Percentiles rank a stretch among this genome's conserved stretches.
Conservation (phyloP, 192 early-diverging fungal genomes). For the Spizellomyces punctatus region DNA sequence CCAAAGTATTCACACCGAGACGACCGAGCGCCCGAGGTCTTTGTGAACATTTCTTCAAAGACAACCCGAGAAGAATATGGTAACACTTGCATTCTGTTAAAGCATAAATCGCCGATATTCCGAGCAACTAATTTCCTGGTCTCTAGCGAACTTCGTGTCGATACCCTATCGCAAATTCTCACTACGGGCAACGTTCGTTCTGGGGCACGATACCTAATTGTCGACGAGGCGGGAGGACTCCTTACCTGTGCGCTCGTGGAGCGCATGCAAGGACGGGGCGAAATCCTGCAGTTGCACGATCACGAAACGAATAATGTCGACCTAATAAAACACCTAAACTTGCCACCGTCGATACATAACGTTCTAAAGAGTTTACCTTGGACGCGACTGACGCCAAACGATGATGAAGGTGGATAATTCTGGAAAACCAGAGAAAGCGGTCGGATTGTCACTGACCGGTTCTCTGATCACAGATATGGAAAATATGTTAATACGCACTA, state of each 20-base stretch:
- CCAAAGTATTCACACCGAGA: slow-evolving; percentile 77
- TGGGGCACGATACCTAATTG: slow-evolving; percentile 67
- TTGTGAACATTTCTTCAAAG: slow-evolving; percentile 75
- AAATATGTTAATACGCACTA: neutral
- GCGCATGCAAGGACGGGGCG: slow-evolving; percentile 66
- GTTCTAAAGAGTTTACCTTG: slow-evolving; percentile 71
- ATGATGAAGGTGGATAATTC: slow-evolving; percentile 55
- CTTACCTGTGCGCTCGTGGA: slow-evolving; percentile 79
- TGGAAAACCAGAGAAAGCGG: slow-evolving; percentile 41
- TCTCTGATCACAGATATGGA: neutral
- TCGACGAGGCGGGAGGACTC: slow-evolving; percentile 92
- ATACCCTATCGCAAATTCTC: slow-evolving; percentile 91
- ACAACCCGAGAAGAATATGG: slow-evolving; percentile 73
- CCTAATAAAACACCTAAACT: slow-evolving; percentile 76
- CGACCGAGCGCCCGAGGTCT: slow-evolving; percentile 76
- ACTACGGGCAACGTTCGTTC: slow-evolving; percentile 81
- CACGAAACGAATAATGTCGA: slow-evolving; percentile 75
- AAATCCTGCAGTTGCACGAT: slow-evolving; percentile 73
- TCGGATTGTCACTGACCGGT: slow-evolving; percentile 28
- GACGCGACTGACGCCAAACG: slow-evolving; percentile 62
- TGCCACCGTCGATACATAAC: slow-evolving; percentile 51
- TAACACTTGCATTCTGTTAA: neutral
- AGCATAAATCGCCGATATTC: neutral
- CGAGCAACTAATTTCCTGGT: neutral
- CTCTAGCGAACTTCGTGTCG: slow-evolving; percentile 71